Percentiles rank a stretch among this genome's conserved stretches.
These are phyloP conservation scores for Penicillium freii DNA, from an alignment of 2,329 filamentous ascomycete genomes.

Conservation along the genomic window DNA sequence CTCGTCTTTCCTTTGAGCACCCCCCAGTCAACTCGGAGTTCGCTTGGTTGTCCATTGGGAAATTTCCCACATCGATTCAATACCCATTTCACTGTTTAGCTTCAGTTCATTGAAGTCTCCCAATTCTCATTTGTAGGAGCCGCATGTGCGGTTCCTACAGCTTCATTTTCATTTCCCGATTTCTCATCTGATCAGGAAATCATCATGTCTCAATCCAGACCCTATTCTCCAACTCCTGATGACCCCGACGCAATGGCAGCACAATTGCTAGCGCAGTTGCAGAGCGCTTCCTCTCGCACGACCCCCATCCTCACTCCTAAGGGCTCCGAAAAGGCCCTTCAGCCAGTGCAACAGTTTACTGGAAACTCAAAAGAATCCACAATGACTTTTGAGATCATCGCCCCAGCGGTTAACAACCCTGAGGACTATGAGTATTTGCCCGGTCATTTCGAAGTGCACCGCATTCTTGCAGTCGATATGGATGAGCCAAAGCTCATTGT, in stretches of 20 bases:
- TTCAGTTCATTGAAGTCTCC: background rate
- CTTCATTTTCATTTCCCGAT: background rate
- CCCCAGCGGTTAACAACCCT: conserved; percentile 32
- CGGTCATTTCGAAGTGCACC: conserved; percentile 37
- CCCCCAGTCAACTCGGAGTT: background rate
- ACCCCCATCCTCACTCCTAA: background rate
- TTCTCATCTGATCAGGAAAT: background rate
- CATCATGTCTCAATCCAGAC: conserved; percentile 3
- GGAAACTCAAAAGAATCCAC: background rate
- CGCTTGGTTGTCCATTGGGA: background rate
- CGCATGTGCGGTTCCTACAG: background rate
- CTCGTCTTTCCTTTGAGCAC: background rate
- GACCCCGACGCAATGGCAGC: conserved; percentile 10
- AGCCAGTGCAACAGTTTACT: background rate
- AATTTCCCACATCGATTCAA: background rate
- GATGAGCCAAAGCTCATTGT: conserved; percentile 31
- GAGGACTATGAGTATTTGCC: conserved; percentile 42
- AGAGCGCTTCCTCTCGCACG: background rate
- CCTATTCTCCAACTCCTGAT: background rate
- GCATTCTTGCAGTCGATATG: conserved; percentile 32
- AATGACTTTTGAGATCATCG: conserved; percentile 25
- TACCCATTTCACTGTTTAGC: background rate
- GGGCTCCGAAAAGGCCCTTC: background rate
- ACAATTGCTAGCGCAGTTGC: conserved; percentile 10
- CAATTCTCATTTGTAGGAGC: background rate